Evolutionary conservation across 805 yeast genomes (phyloP), one percentile per base, ranked within the genome.

Genomic region (Zygoascus ofunaensis): DNA sequence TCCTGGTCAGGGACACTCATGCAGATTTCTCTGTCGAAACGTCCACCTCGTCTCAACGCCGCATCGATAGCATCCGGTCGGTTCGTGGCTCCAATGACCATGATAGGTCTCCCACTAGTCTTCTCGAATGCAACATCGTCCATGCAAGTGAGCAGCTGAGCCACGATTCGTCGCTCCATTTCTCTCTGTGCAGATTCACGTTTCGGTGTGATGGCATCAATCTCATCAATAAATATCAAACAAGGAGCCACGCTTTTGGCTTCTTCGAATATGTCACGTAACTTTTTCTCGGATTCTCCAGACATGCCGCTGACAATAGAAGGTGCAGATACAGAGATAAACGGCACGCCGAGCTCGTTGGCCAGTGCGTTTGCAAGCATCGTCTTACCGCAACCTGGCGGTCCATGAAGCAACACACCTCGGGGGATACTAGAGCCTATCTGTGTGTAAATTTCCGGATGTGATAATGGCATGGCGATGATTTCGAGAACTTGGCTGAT

Each of bases 291-390:
- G 50, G 90, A 79, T 62, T 92, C 98, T 36, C 98, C 98, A n/a
- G 95, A 86, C 97, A 92, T 92, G 4, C 98, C 98, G 49, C 95
- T 85, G 0, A 92, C 97, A 5, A 92, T 86, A 2, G 95, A 82
- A 1, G 98, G 98, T 0, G 98, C 97, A 22, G 95, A 83, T 1
- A 92, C 73, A 37, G 83, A 81, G 15, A 92, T 77, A 58, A 92
- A 92, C 0, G 97, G 96, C 0, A 92, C 95, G 53, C 87, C 83
- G 26, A 92, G 71, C 58, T 90, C 95, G 23, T 95, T 95, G 1
- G 98, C 98, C 19, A 92, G 68, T 0, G 97, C 96, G 62, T 87
- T 87, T 2, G 98, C 98, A 43, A 92, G 69, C 41, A 92, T 70
- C 0, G 98, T 92, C 60, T 92, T 92, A 73, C 98, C 98, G 68